Percentiles rank a stretch among this genome's conserved stretches.
These are phyloP conservation scores for Dicorynia guianensis DNA, from an alignment of 306 rosid species.

Conservation along the genomic window DNA sequence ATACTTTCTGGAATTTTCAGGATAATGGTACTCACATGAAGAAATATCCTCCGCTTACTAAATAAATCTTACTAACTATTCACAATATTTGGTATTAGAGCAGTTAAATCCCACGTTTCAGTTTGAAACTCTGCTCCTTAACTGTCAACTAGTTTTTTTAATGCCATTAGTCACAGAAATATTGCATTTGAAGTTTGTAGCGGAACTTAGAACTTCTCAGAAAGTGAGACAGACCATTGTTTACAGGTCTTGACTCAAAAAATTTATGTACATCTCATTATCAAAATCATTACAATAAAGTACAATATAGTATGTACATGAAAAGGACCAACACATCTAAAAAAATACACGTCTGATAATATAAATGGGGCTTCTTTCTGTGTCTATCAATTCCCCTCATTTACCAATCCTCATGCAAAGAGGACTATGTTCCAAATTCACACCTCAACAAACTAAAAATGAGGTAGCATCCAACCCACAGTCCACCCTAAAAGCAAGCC, in stretches of 20 bases:
- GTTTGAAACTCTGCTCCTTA: constrained; percentile 3
- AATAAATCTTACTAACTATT: too few species aligned
- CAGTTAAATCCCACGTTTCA: too few species aligned
- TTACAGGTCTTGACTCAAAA: constrained; percentile 23
- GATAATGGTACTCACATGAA: too few species aligned
- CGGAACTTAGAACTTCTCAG: not conserved
- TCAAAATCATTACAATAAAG: constrained; percentile 37
- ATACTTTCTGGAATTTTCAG: too few species aligned
- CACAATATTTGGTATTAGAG: too few species aligned
- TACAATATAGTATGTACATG: constrained; percentile 45
- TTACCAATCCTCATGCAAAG: constrained; percentile 37
- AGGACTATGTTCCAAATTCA: constrained; percentile 38
- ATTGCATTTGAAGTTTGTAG: not conserved
- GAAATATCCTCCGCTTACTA: too few species aligned
- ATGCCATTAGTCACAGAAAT: not conserved
- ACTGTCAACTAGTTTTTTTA: not conserved
- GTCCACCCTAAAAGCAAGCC: constrained; percentile 97
- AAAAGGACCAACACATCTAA: constrained; percentile 32
- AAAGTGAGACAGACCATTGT: constrained; percentile 16
- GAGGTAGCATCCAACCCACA: constrained; percentile 91
- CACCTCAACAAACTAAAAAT: constrained; percentile 50
- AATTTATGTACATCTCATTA: constrained; percentile 44
- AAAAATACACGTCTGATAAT: constrained; percentile 36
- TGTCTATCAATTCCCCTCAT: constrained; percentile 31
- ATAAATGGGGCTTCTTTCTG: constrained; percentile 35